Conservation (phyloP, 345 rosid species). For the Excoecaria agallocha region DNA sequence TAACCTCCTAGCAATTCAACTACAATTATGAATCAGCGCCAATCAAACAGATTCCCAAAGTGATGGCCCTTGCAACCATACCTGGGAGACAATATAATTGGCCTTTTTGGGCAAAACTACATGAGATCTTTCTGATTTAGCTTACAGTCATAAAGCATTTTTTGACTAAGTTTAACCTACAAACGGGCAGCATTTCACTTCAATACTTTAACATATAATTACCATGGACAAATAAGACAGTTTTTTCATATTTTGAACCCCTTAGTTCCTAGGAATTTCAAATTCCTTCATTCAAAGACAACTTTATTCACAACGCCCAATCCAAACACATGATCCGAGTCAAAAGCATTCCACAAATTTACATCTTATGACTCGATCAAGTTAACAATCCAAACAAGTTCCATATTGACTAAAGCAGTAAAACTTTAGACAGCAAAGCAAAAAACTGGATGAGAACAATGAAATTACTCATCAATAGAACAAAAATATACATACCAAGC, state of each 20-base stretch:
- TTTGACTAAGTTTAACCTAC: no score
- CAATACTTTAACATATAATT: background rate
- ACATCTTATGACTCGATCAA: background rate
- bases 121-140: no score
- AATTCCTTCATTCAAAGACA: background rate
- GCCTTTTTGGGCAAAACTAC: no score
- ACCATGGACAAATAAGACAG: background rate
- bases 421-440: background rate
- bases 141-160: no score
- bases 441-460: background rate
- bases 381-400: background rate
- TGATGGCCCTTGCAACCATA: no score
- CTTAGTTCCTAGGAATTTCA: background rate
- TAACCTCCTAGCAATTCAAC: no score
- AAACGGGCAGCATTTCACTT: background rate
- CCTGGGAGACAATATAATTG: no score
- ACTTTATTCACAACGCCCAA: background rate
- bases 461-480: background rate
- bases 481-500: constrained; percentile 54
- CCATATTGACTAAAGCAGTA: background rate
- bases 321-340: background rate
- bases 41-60: no score
- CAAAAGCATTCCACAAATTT: background rate
- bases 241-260: background rate
- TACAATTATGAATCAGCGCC: no score